A percentile compares a stretch with the other conserved stretches of the same genome.
phyloP scores from a whole-genome alignment of 1,284 basidiomycete species.

The Rhodotorula sp. region DNA sequence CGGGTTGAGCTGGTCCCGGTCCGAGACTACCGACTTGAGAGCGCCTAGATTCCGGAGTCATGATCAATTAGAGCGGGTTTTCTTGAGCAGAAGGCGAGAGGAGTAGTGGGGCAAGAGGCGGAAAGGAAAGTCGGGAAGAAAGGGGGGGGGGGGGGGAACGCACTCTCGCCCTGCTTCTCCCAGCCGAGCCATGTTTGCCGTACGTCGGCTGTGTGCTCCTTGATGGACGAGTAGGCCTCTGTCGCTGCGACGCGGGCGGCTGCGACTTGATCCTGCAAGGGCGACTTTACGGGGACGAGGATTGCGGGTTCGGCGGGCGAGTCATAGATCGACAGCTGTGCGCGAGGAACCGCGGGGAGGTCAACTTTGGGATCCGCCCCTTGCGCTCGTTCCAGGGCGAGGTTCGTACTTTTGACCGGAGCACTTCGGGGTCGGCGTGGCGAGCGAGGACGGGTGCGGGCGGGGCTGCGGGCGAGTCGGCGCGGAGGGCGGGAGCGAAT shows the following conservation, averaged over 20 bases:
- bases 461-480: background rate
- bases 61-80: background rate
- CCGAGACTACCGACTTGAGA: constrained; percentile 73
- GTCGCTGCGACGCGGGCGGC: constrained; percentile 61
- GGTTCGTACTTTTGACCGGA: constrained; percentile 4
- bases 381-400: no score
- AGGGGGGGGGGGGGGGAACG: constrained; percentile 48
- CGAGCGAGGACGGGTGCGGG: background rate
- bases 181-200: constrained; percentile 76
- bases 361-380: background rate
- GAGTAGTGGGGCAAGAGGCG: background rate
- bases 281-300: constrained; percentile 66
- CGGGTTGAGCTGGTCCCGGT: constrained; percentile 77
- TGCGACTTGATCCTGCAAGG: constrained; percentile 70
- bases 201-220: constrained; percentile 64
- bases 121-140: background rate
- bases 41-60: constrained; percentile 57
- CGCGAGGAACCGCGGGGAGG: constrained; percentile 25
- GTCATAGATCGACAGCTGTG: constrained; percentile 72
- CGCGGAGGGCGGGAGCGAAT: background rate
- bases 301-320: constrained; percentile 56
- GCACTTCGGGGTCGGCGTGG: constrained; percentile 2
- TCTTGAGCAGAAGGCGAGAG: background rate
- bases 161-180: constrained; percentile 77
- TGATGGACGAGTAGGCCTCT: constrained; percentile 58